Conservation (phyloP, 257 asterid genomes). For the Paraleonurus japonicus region DNA sequence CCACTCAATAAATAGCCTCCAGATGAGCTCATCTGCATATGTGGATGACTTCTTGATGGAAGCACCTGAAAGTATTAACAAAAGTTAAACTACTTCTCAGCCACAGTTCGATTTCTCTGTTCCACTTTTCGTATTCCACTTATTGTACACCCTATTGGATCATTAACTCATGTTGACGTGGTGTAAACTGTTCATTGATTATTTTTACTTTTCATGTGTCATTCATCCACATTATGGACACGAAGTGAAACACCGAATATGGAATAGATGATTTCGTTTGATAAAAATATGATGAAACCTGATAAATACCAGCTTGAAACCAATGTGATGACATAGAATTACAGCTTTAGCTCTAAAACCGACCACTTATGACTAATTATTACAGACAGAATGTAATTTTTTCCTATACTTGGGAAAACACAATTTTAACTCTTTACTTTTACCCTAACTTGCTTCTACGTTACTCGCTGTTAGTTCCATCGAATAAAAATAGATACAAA, state of each 20-base stretch:
- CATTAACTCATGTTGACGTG: no score
- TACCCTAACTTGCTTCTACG: no score
- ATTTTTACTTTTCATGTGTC: no score
- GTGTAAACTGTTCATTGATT: no score
- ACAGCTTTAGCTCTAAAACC: not conserved
- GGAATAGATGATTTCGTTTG: no score
- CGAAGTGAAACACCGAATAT: no score
- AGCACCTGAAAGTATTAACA: slow-evolving; percentile 56
- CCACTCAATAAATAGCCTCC: slow-evolving; percentile 89
- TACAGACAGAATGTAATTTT: not conserved
- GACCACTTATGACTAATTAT: not conserved
- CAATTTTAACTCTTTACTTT: not conserved
- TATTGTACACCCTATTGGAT: no score
- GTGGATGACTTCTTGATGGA: slow-evolving; percentile 93
- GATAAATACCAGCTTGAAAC: not conserved
- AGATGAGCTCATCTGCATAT: slow-evolving; percentile 90
- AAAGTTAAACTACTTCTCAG: not conserved
- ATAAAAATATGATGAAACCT: not conserved
- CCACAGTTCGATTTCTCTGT: no score
- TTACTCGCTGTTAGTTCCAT: not conserved
- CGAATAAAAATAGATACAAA: not conserved
- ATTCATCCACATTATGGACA: no score
- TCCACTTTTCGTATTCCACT: no score
- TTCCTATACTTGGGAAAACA: not conserved
- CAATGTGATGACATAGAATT: not conserved